phyloP scores from a whole-genome alignment of 495 filamentous ascomycete genomes.

The Penicillium nucicola region DNA sequence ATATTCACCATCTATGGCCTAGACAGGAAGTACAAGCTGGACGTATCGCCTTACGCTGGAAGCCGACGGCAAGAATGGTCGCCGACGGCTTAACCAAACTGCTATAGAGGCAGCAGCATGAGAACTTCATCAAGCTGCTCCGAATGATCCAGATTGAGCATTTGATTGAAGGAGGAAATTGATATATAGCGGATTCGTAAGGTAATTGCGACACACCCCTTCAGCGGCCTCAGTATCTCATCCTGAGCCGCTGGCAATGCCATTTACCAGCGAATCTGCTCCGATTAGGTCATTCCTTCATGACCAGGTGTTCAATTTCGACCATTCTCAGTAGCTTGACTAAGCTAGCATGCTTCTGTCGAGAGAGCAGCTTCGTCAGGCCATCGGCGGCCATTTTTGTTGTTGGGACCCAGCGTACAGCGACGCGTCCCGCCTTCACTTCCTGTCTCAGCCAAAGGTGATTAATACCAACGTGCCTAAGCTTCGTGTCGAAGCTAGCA shows the following conservation, averaged over 20 bases:
- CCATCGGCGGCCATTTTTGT: slow-evolving; percentile 10
- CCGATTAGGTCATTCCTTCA: background rate
- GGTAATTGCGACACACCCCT: background rate
- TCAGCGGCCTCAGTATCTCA: background rate
- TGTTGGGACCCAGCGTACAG: slow-evolving; percentile 6
- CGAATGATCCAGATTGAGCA: too few species aligned
- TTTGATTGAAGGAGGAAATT: too few species aligned
- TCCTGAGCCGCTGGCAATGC: background rate
- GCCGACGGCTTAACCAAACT: too few species aligned
- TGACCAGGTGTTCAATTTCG: slow-evolving; percentile 3
- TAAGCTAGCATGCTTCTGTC: slow-evolving; percentile 6
- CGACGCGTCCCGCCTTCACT: background rate
- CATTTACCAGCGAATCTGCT: background rate
- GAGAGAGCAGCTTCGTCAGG: slow-evolving; percentile 11
- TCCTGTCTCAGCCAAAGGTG: slow-evolving; percentile 13
- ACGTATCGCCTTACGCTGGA: too few species aligned
- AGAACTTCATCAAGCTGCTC: too few species aligned
- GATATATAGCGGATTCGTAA: too few species aligned
- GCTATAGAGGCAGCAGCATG: too few species aligned
- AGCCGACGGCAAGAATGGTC: too few species aligned
- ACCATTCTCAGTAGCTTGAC: background rate
- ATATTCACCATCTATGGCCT: too few species aligned
- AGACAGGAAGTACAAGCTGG: too few species aligned
- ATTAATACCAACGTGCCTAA: slow-evolving; percentile 16
- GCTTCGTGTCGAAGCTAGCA: slow-evolving; percentile 9